These are phyloP conservation scores for Tetrahymena elliotti DNA, from an alignment of 73 alveolate species.

Conservation along the genomic window DNA sequence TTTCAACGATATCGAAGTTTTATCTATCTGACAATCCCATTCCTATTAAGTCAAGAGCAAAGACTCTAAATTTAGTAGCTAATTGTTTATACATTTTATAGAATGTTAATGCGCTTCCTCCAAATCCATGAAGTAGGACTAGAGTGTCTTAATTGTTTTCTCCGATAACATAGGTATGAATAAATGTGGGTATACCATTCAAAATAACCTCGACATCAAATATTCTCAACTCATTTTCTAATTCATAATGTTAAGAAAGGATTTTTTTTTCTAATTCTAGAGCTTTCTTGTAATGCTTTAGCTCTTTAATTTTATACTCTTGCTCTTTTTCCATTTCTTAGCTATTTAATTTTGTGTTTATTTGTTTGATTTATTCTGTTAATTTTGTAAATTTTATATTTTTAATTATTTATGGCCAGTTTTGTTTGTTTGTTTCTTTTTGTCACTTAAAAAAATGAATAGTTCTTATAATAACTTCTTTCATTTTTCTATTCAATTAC, in stretches of 20 bases:
- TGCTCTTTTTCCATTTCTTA: neutral
- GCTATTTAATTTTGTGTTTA: neutral
- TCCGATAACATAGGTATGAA: neutral
- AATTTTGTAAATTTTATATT: too few species aligned
- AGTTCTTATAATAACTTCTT: too few species aligned
- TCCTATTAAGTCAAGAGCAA: slow-evolving; percentile 50
- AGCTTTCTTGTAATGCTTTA: neutral
- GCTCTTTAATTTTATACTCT: neutral
- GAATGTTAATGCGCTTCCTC: slow-evolving; percentile 34
- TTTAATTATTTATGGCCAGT: too few species aligned
- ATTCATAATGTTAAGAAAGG: neutral
- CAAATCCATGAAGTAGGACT: slow-evolving; percentile 53
- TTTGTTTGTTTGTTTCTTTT: too few species aligned
- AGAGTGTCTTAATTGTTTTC: neutral
- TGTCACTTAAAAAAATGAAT: too few species aligned
- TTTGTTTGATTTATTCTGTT: neutral
- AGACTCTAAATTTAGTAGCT: slow-evolving; percentile 15
- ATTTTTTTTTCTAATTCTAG: neutral
- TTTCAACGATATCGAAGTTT: neutral
- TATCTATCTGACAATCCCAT: slow-evolving; percentile 55
- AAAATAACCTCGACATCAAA: neutral
- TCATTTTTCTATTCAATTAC: neutral
- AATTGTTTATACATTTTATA: slow-evolving; percentile 21
- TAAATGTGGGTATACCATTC: neutral
- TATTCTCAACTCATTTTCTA: neutral